Percentiles rank a stretch among this genome's conserved stretches.
Evolutionary conservation across 163 green algal genomes (phyloP).

Genomic region (Volvox carteri): DNA sequence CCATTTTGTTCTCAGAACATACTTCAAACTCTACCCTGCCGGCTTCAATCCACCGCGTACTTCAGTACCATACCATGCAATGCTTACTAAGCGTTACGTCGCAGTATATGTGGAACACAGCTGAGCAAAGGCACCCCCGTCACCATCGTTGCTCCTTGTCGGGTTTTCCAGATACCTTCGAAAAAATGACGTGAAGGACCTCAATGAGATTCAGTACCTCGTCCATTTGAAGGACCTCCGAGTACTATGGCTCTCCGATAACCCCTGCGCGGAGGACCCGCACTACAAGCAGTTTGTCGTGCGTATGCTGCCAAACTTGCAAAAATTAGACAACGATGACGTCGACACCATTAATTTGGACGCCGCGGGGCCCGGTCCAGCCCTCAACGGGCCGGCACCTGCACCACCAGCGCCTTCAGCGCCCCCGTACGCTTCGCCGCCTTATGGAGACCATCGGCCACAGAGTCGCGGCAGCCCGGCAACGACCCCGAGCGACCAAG

Average conservation of each 20-base stretch:
- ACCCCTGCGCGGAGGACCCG: slow-evolving; percentile 74
- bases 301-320: slow-evolving; percentile 63
- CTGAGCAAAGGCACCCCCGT: too few relatives aligned
- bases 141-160: too few relatives aligned
- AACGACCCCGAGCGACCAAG: neutral
- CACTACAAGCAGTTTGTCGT: slow-evolving; percentile 68
- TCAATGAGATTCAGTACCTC: slow-evolving; percentile 77
- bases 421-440: neutral
- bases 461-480: neutral
- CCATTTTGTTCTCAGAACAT: too few relatives aligned
- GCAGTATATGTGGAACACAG: too few relatives aligned
- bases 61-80: too few relatives aligned
- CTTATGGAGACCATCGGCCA: neutral
- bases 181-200: slow-evolving; percentile 78
- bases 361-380: neutral
- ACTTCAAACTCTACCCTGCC: too few relatives aligned
- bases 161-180: slow-evolving; percentile 77
- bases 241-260: slow-evolving; percentile 79
- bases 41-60: too few relatives aligned
- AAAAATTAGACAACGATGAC: slow-evolving; percentile 77
- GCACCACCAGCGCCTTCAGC: neutral
- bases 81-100: too few relatives aligned
- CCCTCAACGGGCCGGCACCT: neutral
- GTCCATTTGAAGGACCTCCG: slow-evolving; percentile 63
- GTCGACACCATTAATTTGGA: slow-evolving; percentile 20